Conservation (phyloP, 176 grass and related monocot species). For the Secale cereale region DNA sequence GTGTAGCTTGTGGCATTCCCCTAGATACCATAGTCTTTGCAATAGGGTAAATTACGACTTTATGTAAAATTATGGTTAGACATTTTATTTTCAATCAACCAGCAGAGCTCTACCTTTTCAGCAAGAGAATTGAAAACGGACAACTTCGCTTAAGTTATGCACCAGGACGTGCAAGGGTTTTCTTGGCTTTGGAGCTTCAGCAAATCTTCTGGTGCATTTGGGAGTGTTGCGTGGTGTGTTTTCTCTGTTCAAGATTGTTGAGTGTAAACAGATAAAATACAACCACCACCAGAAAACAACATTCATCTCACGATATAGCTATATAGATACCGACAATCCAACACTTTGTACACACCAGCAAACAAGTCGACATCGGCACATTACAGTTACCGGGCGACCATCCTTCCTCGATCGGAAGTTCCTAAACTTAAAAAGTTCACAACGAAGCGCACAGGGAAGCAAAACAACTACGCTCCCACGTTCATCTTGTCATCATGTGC, state of each 20-base stretch:
- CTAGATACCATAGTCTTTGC: neutral
- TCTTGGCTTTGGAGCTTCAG: too few species aligned
- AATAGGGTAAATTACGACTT: too few species aligned
- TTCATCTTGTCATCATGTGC: constrained; percentile 24
- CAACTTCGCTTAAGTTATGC: too few species aligned
- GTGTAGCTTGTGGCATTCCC: neutral
- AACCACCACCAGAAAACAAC: neutral
- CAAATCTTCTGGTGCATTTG: too few species aligned
- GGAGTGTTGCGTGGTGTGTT: too few species aligned
- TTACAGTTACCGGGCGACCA: neutral
- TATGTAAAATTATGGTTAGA: too few species aligned
- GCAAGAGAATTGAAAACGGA: too few species aligned
- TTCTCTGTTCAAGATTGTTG: too few species aligned
- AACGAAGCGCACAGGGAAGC: neutral
- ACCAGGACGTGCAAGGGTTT: too few species aligned
- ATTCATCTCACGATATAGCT: neutral
- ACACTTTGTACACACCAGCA: neutral
- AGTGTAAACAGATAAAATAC: neutral
- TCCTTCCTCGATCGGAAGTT: neutral
- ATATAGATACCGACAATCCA: neutral
- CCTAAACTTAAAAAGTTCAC: neutral
- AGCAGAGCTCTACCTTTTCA: too few species aligned
- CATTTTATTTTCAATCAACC: too few species aligned
- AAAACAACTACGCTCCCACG: constrained; percentile 6
- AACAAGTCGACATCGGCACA: neutral